Percentiles rank a stretch among this genome's conserved stretches.
phyloP scores from a whole-genome alignment of 306 rosid species.

The Prunus davidiana region DNA sequence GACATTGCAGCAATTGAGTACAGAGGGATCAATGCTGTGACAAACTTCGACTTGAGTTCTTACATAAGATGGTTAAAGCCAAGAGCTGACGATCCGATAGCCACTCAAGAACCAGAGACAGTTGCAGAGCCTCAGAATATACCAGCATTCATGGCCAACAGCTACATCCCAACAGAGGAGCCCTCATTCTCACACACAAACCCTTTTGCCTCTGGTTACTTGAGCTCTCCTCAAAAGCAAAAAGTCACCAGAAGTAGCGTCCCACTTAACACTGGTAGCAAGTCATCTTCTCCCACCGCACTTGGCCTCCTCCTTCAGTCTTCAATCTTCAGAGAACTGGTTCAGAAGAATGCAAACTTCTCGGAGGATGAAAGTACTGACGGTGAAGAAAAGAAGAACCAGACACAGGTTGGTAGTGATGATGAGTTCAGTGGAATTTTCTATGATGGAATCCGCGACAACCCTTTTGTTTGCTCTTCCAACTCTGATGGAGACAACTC shows the following conservation, averaged over 20 bases:
- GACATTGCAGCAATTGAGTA: conserved; percentile 93
- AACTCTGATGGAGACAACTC: background rate
- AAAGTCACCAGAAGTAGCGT: conserved; percentile 30
- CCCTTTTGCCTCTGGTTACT: conserved; percentile 25
- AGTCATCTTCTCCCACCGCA: conserved; percentile 60
- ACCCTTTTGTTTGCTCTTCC: conserved; percentile 45
- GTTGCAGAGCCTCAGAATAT: conserved; percentile 19
- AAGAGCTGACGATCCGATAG: conserved; percentile 9
- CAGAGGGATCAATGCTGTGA: conserved; percentile 82
- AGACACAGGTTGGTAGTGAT: conserved; percentile 26
- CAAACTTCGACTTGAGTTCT: conserved; percentile 79
- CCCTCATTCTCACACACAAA: conserved; percentile 20
- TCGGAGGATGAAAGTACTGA: conserved; percentile 47
- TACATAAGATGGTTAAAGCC: conserved; percentile 86
- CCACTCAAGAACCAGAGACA: conserved; percentile 25
- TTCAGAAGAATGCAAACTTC: conserved; percentile 51
- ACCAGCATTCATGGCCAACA: conserved; percentile 21
- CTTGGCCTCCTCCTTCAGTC: conserved; percentile 70
- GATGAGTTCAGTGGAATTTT: conserved; percentile 53
- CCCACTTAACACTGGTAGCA: conserved; percentile 5
- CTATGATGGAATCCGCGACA: conserved; percentile 37
- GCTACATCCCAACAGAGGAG: conserved; percentile 28
- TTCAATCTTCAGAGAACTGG: conserved; percentile 60
- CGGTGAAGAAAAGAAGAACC: conserved; percentile 43
- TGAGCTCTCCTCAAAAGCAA: conserved; percentile 32